Evolutionary conservation across 2,329 filamentous ascomycete genomes (phyloP).

Genomic region (Claviceps africana): DNA sequence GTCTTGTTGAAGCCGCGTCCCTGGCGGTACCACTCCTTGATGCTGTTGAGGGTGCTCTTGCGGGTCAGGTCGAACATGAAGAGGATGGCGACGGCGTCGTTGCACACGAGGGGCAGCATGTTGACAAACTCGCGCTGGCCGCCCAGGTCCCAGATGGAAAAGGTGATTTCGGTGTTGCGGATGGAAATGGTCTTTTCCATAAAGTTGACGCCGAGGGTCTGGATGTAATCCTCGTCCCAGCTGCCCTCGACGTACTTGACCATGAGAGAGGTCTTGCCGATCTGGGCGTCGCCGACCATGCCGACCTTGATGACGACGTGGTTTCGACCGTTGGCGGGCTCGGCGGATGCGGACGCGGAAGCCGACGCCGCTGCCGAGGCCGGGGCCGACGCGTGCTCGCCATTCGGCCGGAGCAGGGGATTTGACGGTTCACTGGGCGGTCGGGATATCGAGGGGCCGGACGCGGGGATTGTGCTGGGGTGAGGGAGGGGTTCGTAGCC

Average conservation of each 20-base stretch:
- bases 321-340: constrained; percentile 38
- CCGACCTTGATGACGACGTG: constrained; percentile 97
- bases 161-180: constrained; percentile 97
- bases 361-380: not conserved
- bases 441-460: constrained; percentile 34
- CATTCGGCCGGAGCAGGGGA: constrained; percentile 23
- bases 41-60: constrained; percentile 96
- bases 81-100: constrained; percentile 93
- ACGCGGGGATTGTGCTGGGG: constrained; percentile 33
- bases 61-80: constrained; percentile 99
- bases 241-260: constrained; percentile 99
- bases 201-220: constrained; percentile 96
- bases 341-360: constrained; percentile 22
- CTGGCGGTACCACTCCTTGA: constrained; percentile 99
- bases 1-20: constrained; percentile 99
- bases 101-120: constrained; percentile 98
- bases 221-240: constrained; percentile 99
- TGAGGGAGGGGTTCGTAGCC: constrained; percentile 30
- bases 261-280: constrained; percentile 98
- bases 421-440: constrained; percentile 42
- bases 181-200: constrained; percentile 99
- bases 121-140: constrained; percentile 98
- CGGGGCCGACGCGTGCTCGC: constrained; percentile 30
- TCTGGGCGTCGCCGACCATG: constrained; percentile 98
- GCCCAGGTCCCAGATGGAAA: constrained; percentile 97